Percentiles rank a stretch among this genome's conserved stretches.
Conservation (phyloP, 1,139 yeast species). For the Suhomyces taliae region DNA sequence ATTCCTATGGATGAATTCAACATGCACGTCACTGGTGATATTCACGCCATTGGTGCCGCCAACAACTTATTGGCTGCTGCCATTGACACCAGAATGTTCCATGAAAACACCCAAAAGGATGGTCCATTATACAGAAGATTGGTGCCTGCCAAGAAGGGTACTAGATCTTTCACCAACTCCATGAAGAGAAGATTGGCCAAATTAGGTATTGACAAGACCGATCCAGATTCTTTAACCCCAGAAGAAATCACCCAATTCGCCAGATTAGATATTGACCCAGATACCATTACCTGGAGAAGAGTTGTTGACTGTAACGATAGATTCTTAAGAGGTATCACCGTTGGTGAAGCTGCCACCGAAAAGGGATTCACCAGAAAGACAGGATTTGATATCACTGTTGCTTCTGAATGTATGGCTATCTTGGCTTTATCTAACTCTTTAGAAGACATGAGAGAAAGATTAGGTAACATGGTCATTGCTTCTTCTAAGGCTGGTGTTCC, state of each 20-base stretch:
- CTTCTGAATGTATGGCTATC: conserved; percentile 81
- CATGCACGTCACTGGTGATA: conserved; percentile 83
- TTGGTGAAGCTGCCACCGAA: conserved; percentile 78
- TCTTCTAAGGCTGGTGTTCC: conserved; percentile 58
- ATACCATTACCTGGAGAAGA: conserved; percentile 70
- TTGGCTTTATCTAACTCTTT: conserved; percentile 68
- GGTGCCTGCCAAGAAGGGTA: conserved; percentile 69
- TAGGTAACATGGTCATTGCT: conserved; percentile 72
- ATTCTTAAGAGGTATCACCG: conserved; percentile 69
- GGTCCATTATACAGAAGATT: conserved; percentile 64
- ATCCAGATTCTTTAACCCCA: conserved; percentile 67
- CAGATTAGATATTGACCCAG: conserved; percentile 69
- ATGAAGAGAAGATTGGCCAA: conserved; percentile 64
- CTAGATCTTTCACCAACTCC: conserved; percentile 61
- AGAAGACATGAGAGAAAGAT: conserved; percentile 66
- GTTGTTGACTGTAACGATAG: conserved; percentile 83
- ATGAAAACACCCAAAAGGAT: conserved; percentile 66
- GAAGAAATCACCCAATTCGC: conserved; percentile 66
- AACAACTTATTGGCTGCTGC: conserved; percentile 81
- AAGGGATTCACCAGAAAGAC: conserved; percentile 78
- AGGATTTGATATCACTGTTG: conserved; percentile 82
- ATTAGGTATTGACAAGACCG: conserved; percentile 62
- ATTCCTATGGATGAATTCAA: conserved; percentile 89
- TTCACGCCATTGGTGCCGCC: conserved; percentile 80
- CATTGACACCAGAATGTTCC: conserved; percentile 81